Evolutionary conservation across 2,329 filamentous ascomycete species (phyloP).

Genomic region (Ramichloridium luteum): DNA sequence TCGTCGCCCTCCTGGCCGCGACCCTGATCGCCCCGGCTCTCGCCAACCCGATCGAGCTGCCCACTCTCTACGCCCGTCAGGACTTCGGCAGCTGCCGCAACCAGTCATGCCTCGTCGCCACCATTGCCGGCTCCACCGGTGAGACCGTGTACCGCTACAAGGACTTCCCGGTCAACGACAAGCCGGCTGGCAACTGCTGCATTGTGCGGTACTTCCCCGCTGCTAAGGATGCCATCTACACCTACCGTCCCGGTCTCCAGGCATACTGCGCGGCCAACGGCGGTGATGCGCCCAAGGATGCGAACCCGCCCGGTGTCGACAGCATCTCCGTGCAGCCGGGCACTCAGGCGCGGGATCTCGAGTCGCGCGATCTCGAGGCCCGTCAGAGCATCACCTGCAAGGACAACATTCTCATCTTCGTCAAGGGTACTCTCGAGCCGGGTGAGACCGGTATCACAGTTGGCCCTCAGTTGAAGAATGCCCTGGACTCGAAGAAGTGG

Average conservation of each 20-base stretch:
- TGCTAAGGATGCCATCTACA: conserved; percentile 1
- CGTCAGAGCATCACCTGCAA: conserved; percentile 25
- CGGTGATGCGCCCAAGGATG: conserved; percentile 1
- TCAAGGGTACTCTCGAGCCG: conserved; percentile 42
- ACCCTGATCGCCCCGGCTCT: background rate
- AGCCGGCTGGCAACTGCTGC: conserved; percentile 2
- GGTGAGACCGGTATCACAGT: conserved; percentile 41
- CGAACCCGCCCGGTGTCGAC: conserved; percentile 2
- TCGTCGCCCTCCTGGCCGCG: background rate
- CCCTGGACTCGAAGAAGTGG: conserved; percentile 32
- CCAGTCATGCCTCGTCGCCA: conserved; percentile 4
- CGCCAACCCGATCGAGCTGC: background rate
- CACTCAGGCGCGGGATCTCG: background rate
- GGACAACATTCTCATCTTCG: conserved; percentile 42
- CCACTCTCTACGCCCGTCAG: conserved; percentile 1
- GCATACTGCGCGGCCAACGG: conserved; percentile 2
- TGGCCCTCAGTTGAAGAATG: conserved; percentile 41
- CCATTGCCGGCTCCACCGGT: conserved; percentile 4
- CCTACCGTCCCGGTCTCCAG: conserved; percentile 1
- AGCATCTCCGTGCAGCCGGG: background rate
- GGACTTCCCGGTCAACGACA: conserved; percentile 2
- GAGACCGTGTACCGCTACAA: conserved; percentile 1
- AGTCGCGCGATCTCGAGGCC: background rate
- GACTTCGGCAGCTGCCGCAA: conserved; percentile 2
- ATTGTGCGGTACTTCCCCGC: conserved; percentile 4